These are phyloP conservation scores for Sophora flavescens DNA, from an alignment of 306 rosid species.

Conservation along the genomic window DNA sequence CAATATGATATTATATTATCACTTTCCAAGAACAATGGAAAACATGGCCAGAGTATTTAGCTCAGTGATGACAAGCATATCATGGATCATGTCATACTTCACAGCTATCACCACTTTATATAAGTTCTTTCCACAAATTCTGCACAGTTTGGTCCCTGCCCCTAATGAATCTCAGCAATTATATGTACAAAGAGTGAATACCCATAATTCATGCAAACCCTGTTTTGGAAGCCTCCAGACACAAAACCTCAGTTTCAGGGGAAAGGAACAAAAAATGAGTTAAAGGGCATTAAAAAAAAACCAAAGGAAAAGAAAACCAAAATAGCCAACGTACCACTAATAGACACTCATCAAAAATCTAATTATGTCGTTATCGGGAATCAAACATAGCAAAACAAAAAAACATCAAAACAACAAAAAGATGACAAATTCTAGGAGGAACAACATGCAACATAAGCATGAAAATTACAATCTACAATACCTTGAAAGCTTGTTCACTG, in stretches of 20 bases:
- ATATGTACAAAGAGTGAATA: slow-evolving; percentile 18
- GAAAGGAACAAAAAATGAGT: slow-evolving; percentile 3
- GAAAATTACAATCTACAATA: slow-evolving; percentile 45
- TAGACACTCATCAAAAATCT: slow-evolving; percentile 39
- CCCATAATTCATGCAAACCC: slow-evolving; percentile 32
- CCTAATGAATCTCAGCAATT: slow-evolving; percentile 37
- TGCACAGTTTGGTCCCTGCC: background rate
- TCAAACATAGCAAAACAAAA: slow-evolving; percentile 37
- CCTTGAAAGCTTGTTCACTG: slow-evolving; percentile 88
- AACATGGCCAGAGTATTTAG: slow-evolving; percentile 27
- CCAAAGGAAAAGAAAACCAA: slow-evolving; percentile 14
- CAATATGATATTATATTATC: background rate
- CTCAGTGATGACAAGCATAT: slow-evolving; percentile 25
- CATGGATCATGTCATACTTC: slow-evolving; percentile 29
- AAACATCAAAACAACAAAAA: slow-evolving; percentile 4
- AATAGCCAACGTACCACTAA: slow-evolving; percentile 26
- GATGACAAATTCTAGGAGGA: background rate
- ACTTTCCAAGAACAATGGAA: slow-evolving; percentile 40
- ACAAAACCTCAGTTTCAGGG: slow-evolving; percentile 44
- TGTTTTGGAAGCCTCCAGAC: slow-evolving; percentile 36
- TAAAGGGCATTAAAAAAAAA: background rate
- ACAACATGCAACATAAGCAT: background rate
- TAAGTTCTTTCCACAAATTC: slow-evolving; percentile 33
- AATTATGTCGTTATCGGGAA: slow-evolving; percentile 18
- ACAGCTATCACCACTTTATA: background rate